Percentiles rank a stretch among this genome's conserved stretches.
These are phyloP conservation scores for Talaromyces thailandensis DNA, from an alignment of 495 filamentous ascomycete genomes.

Conservation along the genomic window DNA sequence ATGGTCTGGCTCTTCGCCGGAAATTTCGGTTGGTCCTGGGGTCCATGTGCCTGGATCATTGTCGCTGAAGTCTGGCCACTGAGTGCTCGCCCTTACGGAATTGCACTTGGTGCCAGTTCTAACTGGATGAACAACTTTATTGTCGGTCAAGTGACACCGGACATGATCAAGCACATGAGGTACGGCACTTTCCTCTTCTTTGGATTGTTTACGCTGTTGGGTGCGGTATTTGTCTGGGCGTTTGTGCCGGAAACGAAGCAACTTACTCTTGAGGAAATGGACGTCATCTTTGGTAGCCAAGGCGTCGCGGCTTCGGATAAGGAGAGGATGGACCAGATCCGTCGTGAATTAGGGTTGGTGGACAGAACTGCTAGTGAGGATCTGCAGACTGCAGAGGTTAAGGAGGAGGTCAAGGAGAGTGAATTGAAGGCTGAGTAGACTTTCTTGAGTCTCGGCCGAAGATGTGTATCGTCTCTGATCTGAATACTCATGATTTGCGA, in stretches of 20 bases:
- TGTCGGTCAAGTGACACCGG: slow-evolving; percentile 64
- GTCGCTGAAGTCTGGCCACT: slow-evolving; percentile 73
- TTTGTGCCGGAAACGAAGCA: slow-evolving; percentile 51
- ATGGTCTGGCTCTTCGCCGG: slow-evolving; percentile 73
- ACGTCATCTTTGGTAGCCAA: slow-evolving; percentile 60
- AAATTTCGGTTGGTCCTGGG: slow-evolving; percentile 70
- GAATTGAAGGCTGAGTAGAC: background rate
- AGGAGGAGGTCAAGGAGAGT: slow-evolving; percentile 7
- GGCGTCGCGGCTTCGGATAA: slow-evolving; percentile 55
- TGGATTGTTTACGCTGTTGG: slow-evolving; percentile 52
- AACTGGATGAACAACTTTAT: slow-evolving; percentile 55
- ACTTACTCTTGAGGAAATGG: slow-evolving; percentile 41
- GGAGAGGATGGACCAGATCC: slow-evolving; percentile 60
- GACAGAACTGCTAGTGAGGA: slow-evolving; percentile 4
- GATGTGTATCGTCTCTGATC: background rate
- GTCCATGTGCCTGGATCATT: slow-evolving; percentile 57
- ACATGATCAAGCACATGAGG: slow-evolving; percentile 53
- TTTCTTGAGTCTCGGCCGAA: background rate
- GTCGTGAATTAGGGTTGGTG: slow-evolving; percentile 56
- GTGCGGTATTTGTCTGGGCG: slow-evolving; percentile 42
- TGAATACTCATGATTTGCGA: background rate
- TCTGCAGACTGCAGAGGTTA: background rate
- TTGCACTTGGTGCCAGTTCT: slow-evolving; percentile 50
- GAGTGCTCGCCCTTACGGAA: slow-evolving; percentile 63
- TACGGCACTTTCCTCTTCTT: slow-evolving; percentile 72